phyloP scores from a whole-genome alignment of 495 filamentous ascomycete genomes.

The Aspergillus ostianus region DNA sequence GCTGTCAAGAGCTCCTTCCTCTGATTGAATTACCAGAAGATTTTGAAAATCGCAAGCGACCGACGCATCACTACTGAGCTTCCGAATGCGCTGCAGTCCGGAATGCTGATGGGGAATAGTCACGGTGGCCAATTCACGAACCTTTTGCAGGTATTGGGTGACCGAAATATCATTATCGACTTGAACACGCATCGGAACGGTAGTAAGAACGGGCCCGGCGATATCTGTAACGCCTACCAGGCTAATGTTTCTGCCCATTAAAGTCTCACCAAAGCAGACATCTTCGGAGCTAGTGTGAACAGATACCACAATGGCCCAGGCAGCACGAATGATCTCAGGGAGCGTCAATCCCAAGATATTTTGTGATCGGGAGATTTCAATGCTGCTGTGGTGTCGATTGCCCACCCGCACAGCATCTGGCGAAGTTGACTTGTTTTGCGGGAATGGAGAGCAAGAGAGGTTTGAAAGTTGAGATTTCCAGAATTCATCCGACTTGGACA shows the following conservation, averaged over 20 bases:
- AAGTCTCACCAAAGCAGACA: constrained; percentile 54
- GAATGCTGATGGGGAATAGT: constrained; percentile 52
- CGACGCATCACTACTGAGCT: constrained; percentile 35
- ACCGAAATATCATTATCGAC: constrained; percentile 38
- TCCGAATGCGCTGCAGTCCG: constrained; percentile 43
- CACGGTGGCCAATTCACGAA: constrained; percentile 42
- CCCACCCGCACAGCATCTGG: constrained; percentile 28
- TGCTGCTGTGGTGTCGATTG: constrained; percentile 29
- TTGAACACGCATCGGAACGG: constrained; percentile 46
- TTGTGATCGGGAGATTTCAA: constrained; percentile 21
- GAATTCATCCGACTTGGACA: constrained; percentile 38
- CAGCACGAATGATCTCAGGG: constrained; percentile 51
- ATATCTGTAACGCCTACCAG: constrained; percentile 50
- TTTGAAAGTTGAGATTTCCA: constrained; percentile 41
- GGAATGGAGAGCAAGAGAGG: constrained; percentile 23
- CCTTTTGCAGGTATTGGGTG: constrained; percentile 37
- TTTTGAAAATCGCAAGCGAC: constrained; percentile 64
- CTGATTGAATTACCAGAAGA: constrained; percentile 55
- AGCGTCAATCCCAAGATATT: constrained; percentile 38
- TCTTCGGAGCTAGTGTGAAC: constrained; percentile 44
- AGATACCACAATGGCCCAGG: constrained; percentile 52
- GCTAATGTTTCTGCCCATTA: constrained; percentile 53
- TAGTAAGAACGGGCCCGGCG: constrained; percentile 53
- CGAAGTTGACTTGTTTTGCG: constrained; percentile 28
- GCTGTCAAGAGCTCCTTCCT: constrained; percentile 25